phyloP scores from a whole-genome alignment of 345 rosid species.

The Raphanus raphanistrum region DNA sequence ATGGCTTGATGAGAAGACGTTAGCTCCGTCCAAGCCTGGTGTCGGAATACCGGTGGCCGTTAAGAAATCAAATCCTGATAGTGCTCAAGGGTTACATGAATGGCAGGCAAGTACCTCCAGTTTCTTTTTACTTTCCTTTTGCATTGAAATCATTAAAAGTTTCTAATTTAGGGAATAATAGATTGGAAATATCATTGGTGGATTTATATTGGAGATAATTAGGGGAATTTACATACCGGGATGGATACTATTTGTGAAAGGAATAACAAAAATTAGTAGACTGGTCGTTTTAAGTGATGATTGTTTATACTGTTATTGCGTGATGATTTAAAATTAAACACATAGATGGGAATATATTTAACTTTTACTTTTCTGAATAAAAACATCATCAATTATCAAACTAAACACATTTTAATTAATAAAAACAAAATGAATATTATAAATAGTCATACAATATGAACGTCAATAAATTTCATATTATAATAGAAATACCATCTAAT shows the following conservation, averaged over 20 bases:
- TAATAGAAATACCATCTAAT: not conserved
- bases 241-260: not conserved
- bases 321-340: not conserved
- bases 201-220: not conserved
- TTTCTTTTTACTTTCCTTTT: not conserved
- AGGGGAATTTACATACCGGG: not conserved
- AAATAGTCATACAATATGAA: not conserved
- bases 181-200: not conserved
- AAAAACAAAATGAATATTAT: too few relatives aligned
- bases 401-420: not conserved
- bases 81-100: constrained; percentile 68
- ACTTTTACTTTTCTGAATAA: not conserved
- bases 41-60: constrained; percentile 82
- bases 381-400: not conserved
- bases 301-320: not conserved
- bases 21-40: constrained; percentile 60
- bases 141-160: not conserved
- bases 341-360: not conserved
- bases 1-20: constrained; percentile 67
- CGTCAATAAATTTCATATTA: not conserved
- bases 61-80: constrained; percentile 75
- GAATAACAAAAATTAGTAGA: not conserved
- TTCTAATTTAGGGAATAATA: not conserved
- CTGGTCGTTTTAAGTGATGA: not conserved
- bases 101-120: constrained; percentile 65